Base-by-base conservation (phyloP, 345 rosid species). In the Eucalyptus marginata region DNA sequence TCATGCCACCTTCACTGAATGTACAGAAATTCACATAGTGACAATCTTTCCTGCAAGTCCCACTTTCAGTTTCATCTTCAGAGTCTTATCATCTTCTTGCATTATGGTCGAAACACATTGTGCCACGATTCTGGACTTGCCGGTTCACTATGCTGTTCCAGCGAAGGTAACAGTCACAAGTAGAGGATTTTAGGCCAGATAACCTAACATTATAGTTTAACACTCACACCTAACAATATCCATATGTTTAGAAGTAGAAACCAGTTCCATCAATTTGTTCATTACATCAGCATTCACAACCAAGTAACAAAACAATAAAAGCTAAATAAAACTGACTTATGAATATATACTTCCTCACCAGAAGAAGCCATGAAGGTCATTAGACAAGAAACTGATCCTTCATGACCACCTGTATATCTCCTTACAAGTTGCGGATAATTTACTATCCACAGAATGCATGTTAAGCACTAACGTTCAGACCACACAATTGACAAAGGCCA, bases 281-380 rank as follows among this genome's bases (percentile, higher is more conserved):
- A 68, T 68, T 8, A 33, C 43, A 68, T 16, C 33, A 31, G 24
- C 80, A 16, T 31, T 68, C 24, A 16, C 80, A 68, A 33, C 80
- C 80, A 68, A 8, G 2, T 4, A 68, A 33, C 24, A 17, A 68
- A 31, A 68, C 44, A 31, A 68, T 17, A 10, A 68, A 33, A 68
- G 80, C 80, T 68, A 31, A 17, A 33, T 68, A 17, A 16, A 33
- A 68, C 24, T 17, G 40, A 8, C 44, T 33, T 68, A 51, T n/a
- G 87, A 51, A 51, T 17, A 2, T 86, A 89, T 94, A 98, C 99
- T 97, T 95, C 98, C 97, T 98, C 98, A 86, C 99, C 98, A 88
- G 99, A 96, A 76, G 99, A 93, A 91, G 98, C 97, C 96, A 95
- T 94, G 95, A 98, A 97, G 94, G 97, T 97, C 97, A 96, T 98